phyloP scores from a whole-genome alignment of 495 filamentous ascomycete genomes.

The Hypoxylon trugodes region DNA sequence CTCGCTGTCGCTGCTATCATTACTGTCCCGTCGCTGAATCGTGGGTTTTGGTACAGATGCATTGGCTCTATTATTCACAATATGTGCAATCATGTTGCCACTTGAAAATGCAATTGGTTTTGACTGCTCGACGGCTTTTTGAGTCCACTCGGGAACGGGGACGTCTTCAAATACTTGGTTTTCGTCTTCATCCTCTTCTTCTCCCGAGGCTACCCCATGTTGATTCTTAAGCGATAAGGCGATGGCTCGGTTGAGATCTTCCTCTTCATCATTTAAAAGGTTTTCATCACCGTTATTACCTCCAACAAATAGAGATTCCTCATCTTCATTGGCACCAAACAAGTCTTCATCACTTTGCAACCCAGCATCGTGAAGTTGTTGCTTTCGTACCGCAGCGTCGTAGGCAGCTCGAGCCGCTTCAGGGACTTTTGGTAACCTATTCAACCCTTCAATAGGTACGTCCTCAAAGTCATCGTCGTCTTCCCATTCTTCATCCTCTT shows the following conservation, averaged over 20 bases:
- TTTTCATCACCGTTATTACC: constrained; percentile 49
- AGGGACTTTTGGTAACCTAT: constrained; percentile 75
- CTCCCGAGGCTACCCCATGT: constrained; percentile 40
- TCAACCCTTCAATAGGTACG: constrained; percentile 92
- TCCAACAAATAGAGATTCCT: constrained; percentile 74
- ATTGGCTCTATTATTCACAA: constrained; percentile 68
- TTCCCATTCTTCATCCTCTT: constrained; percentile 69
- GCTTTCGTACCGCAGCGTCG: neutral
- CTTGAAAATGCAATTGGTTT: constrained; percentile 61
- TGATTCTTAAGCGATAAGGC: constrained; percentile 75
- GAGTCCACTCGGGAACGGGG: constrained; percentile 60
- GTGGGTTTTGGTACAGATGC: constrained; percentile 57
- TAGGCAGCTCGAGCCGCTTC: constrained; percentile 24
- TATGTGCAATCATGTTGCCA: constrained; percentile 66
- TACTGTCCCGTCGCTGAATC: constrained; percentile 51
- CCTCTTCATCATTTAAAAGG: constrained; percentile 68
- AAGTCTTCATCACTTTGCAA: constrained; percentile 17
- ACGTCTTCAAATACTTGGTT: constrained; percentile 58
- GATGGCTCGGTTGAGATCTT: constrained; percentile 83
- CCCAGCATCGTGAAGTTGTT: constrained; percentile 11
- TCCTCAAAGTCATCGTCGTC: constrained; percentile 88
- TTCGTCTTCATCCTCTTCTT: constrained; percentile 51
- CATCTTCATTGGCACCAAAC: constrained; percentile 42
- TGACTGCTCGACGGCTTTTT: constrained; percentile 61
- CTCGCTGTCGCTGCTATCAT: constrained; percentile 66